These are phyloP conservation scores for Penicillium crystallinum DNA, from an alignment of 495 filamentous ascomycete species.

Conservation along the genomic window DNA sequence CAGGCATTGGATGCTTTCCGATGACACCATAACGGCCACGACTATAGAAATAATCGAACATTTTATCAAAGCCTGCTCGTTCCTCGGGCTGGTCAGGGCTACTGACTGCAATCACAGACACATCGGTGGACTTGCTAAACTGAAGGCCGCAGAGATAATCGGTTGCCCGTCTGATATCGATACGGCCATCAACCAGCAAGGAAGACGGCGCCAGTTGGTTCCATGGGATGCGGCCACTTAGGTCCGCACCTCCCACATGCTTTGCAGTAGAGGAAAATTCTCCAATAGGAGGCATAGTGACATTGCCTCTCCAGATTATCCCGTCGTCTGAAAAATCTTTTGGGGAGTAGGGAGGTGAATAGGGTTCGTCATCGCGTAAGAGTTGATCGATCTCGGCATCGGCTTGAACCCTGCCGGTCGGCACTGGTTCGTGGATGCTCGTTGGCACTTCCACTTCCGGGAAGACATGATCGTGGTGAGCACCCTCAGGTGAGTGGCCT, in stretches of 20 bases:
- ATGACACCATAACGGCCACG: constrained; percentile 79
- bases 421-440: constrained; percentile 40
- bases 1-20: constrained; percentile 59
- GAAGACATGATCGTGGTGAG: constrained; percentile 39
- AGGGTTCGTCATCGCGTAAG: constrained; percentile 76
- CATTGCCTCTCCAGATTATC: constrained; percentile 70
- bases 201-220: constrained; percentile 61
- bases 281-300: constrained; percentile 71
- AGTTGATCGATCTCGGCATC: constrained; percentile 91
- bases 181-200: constrained; percentile 76
- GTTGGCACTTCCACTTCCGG: constrained; percentile 42
- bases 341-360: constrained; percentile 84
- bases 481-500: constrained; percentile 32
- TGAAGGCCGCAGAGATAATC: constrained; percentile 82
- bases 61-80: constrained; percentile 53
- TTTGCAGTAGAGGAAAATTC: constrained; percentile 72
- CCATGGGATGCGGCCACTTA: constrained; percentile 56
- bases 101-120: constrained; percentile 62
- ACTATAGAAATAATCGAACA: constrained; percentile 74
- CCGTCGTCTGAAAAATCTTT: constrained; percentile 62
- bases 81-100: constrained; percentile 48
- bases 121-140: constrained; percentile 66
- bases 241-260: constrained; percentile 75
- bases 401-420: constrained; percentile 45
- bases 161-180: constrained; percentile 71